Percentiles rank a stretch among this genome's conserved stretches.
Evolutionary conservation across 108 stramenopile genomes (phyloP).

Genomic region (Conticribra guillardii): DNA sequence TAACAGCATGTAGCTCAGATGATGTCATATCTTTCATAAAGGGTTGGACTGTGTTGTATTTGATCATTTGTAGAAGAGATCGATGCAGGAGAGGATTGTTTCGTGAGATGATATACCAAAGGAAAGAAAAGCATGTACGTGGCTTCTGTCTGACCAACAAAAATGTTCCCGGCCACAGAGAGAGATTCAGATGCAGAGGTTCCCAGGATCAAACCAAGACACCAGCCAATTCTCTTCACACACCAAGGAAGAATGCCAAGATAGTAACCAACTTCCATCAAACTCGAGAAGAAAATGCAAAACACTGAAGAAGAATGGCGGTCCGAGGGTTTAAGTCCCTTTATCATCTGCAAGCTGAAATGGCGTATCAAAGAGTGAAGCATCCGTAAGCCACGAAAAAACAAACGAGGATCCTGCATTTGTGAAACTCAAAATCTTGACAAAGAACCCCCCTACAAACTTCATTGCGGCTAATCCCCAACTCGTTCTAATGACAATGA

Average conservation of each 20-base stretch:
- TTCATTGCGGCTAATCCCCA: conserved; percentile 18
- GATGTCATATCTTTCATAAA: conserved; percentile 31
- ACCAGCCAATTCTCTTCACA: conserved; percentile 1
- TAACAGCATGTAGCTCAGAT: conserved; percentile 29
- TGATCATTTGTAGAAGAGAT: neutral
- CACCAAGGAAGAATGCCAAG: conserved; percentile 15
- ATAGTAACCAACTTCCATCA: conserved; percentile 20
- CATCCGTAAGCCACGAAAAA: conserved; percentile 23
- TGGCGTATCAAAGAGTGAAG: conserved; percentile 1
- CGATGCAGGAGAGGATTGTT: too few relatives aligned
- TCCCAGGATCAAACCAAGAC: conserved; percentile 16
- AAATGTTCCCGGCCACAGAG: conserved; percentile 21
- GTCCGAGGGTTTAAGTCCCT: conserved; percentile 12
- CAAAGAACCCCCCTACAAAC: conserved; percentile 4
- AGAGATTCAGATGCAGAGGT: conserved; percentile 24
- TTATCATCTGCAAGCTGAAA: conserved; percentile 22
- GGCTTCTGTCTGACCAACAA: conserved; percentile 27
- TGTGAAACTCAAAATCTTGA: conserved; percentile 8
- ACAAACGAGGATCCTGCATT: conserved; percentile 24
- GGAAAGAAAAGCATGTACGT: conserved; percentile 4
- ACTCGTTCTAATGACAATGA: conserved; percentile 16
- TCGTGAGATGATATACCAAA: too few relatives aligned
- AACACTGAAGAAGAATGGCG: conserved; percentile 22
- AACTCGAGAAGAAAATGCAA: conserved; percentile 16
- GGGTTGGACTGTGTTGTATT: conserved; percentile 6